Base-by-base conservation (phyloP, 495 filamentous ascomycete species). In the Chaetomium tenue region DNA sequence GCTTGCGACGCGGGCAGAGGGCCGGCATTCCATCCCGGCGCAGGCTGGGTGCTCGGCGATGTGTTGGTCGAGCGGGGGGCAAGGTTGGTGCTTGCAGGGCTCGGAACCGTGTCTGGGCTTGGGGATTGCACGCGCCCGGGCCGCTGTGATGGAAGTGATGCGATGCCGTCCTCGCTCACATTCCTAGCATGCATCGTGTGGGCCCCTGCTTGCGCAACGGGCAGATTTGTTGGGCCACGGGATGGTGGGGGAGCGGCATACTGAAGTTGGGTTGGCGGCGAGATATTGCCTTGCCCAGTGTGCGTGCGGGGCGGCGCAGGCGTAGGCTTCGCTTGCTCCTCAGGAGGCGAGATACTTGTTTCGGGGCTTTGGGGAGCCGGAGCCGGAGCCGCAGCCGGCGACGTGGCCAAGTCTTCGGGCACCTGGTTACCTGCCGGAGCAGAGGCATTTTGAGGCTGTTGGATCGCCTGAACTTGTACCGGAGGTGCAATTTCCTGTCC, bases 1-100 rank as follows among this genome's bases (percentile, higher is more conserved):
- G 50, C 22, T 18, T 63, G 64, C 11, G 63, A 53, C 0, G 66
- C 44, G 1, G 77, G 75, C 53, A 74, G 72, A 5, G 75, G 75
- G 53, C 76, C 78, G 3, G 79, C 68, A 47, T 67, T 71, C 15
- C 77, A 72, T 7, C 71, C 68, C 1, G 75, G 71, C 18, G 63
- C 58, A 25, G 72, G 61, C 22, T 72, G 71, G 11, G 73, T 70
- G 65, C 70, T 73, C 0, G 72, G 67, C 5, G 71, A 67, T 3
- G 64, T 44, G 52, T 71, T 69, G 13, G 51, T 47, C 44, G 66
- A 60, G 25, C 55, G 63, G 16, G 50, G 54, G 13, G 48, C 44
- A 8, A 56, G 46, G 22, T 56, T 52, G 13, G 46, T 51, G 47
- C 63, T 63, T 5, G 70, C 61, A 16, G 64, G 23, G n/a, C 58